phyloP scores from a whole-genome alignment of 768 basidiomycete genomes.

The Leccinellum rugosiceps region DNA sequence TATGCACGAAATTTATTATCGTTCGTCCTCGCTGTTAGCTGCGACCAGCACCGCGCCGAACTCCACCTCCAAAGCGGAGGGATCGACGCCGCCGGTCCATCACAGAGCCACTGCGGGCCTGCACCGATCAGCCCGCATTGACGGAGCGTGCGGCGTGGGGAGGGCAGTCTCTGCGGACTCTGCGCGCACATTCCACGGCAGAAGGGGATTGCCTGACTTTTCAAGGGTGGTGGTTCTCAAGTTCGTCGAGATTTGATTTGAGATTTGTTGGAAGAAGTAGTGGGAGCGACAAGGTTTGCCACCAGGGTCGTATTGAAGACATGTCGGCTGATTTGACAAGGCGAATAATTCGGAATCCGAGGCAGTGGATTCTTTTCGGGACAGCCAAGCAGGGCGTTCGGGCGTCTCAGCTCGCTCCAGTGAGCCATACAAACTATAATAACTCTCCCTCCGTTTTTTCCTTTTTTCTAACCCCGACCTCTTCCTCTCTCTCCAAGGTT shows the following conservation, averaged over 20 bases:
- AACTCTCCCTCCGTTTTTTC: constrained; percentile 30
- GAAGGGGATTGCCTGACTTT: constrained; percentile 20
- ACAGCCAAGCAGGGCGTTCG: constrained; percentile 10
- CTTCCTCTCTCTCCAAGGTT: constrained; percentile 37
- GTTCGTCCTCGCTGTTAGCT: neutral
- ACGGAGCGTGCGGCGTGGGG: constrained; percentile 4
- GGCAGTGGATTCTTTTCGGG: constrained; percentile 29
- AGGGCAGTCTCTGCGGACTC: neutral
- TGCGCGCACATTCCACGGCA: constrained; percentile 3
- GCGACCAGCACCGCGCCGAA: neutral
- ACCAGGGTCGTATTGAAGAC: constrained; percentile 34
- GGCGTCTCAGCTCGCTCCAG: constrained; percentile 25
- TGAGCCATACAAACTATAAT: constrained; percentile 31
- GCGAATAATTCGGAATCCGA: constrained; percentile 51
- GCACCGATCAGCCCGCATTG: neutral
- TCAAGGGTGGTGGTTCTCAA: constrained; percentile 14
- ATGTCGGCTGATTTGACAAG: constrained; percentile 38
- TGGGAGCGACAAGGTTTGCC: constrained; percentile 30
- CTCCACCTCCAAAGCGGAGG: neutral
- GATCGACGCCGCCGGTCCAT: neutral
- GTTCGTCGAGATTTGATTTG: constrained; percentile 32
- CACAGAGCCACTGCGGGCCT: neutral
- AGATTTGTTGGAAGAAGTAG: constrained; percentile 25
- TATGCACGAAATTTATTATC: neutral
- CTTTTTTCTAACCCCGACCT: constrained; percentile 50